A percentile compares a stretch with the other conserved stretches of the same genome.
These are phyloP conservation scores for Lepraria neglecta DNA, from an alignment of 495 filamentous ascomycete species.

Conservation along the genomic window DNA sequence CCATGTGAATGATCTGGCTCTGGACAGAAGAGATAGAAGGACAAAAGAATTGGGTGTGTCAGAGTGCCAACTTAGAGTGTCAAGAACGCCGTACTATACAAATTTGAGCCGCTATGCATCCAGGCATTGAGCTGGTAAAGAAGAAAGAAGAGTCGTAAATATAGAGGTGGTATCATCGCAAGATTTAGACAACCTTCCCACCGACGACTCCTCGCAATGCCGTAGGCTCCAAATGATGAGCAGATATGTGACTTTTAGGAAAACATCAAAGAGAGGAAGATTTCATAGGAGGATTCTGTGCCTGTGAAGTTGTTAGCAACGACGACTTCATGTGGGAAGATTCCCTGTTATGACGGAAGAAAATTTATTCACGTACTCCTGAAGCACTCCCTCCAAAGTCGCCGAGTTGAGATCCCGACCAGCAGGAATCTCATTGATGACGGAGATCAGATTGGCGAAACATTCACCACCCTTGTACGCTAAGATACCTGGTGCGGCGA, in stretches of 20 bases:
- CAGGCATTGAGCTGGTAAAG: background rate
- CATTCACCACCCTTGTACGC: slow-evolving; percentile 86
- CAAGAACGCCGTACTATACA: background rate
- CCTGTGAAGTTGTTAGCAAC: background rate
- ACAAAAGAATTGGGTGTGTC: too few species aligned
- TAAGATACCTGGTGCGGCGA: slow-evolving; percentile 79
- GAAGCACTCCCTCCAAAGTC: slow-evolving; percentile 54
- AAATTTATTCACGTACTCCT: slow-evolving; percentile 6
- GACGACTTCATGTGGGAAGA: background rate
- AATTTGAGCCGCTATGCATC: background rate
- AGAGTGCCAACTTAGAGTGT: background rate
- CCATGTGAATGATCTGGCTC: too few species aligned
- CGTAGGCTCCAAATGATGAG: background rate
- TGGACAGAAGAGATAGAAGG: background rate
- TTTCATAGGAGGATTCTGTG: slow-evolving; percentile 13
- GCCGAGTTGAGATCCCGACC: slow-evolving; percentile 53
- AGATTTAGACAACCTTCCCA: background rate
- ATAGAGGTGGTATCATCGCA: slow-evolving; percentile 17
- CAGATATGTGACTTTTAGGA: background rate
- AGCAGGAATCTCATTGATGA: slow-evolving; percentile 76
- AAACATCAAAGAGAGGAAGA: background rate
- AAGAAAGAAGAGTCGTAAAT: background rate
- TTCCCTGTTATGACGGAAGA: too few species aligned
- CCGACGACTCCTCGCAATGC: slow-evolving; percentile 7
- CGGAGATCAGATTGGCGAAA: slow-evolving; percentile 80